Conservation (phyloP, 371 early-diverging fungal species). For the Funneliformis caledonium region DNA sequence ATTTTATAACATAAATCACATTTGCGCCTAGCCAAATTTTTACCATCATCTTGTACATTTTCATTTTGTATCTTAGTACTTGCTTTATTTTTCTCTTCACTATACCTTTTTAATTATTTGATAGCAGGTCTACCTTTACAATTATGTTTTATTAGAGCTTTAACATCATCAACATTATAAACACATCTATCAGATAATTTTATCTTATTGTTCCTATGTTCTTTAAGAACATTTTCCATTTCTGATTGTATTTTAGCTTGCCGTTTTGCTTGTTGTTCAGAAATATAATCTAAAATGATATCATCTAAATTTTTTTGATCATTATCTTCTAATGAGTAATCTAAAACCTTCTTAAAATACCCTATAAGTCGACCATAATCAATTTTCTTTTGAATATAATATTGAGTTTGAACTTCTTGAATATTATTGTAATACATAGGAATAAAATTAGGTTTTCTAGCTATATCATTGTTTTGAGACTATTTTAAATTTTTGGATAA, state of each 20-base stretch:
- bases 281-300: neutral
- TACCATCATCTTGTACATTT: neutral
- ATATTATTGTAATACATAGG: neutral
- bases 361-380: neutral
- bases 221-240: neutral
- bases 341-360: neutral
- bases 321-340: conserved; percentile 1
- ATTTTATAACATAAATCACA: no score
- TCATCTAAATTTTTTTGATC: neutral
- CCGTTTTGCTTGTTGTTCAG: neutral
- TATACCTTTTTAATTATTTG: neutral
- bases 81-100: neutral
- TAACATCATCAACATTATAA: neutral
- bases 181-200: neutral
- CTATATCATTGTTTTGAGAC: neutral
- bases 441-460: neutral
- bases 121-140: neutral
- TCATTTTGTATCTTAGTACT: neutral
- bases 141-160: neutral
- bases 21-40: neutral
- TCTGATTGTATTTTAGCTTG: neutral
- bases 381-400: neutral
- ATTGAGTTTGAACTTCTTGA: neutral
- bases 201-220: neutral
- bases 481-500: neutral